phyloP scores from a whole-genome alignment of 257 asterid genomes.

The Osmanthus fragrans region DNA sequence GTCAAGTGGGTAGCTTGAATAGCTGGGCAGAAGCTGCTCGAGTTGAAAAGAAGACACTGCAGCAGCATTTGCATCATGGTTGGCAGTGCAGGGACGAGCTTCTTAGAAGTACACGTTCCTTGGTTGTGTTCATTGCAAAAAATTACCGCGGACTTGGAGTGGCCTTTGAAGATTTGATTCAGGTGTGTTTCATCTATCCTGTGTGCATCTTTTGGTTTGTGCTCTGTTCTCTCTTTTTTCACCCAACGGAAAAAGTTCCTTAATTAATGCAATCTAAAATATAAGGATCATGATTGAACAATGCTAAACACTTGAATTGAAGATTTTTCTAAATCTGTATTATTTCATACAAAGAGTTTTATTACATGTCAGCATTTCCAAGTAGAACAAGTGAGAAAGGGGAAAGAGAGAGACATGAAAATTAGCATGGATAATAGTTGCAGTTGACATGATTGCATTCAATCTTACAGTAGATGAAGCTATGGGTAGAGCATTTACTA shows the following conservation, averaged over 20 bases:
- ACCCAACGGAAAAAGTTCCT: not conserved
- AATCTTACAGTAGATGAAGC: not conserved
- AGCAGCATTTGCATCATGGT: slow-evolving; percentile 62
- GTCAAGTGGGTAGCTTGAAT: slow-evolving; percentile 49
- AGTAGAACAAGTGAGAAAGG: not conserved
- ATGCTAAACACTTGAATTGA: not conserved
- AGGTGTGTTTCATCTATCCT: slow-evolving; percentile 39
- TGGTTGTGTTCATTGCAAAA: slow-evolving; percentile 69
- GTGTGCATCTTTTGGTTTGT: not conserved
- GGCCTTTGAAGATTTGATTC: slow-evolving; percentile 80
- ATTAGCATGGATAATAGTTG: not conserved
- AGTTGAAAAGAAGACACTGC: slow-evolving; percentile 55
- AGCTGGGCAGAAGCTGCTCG: slow-evolving; percentile 87
- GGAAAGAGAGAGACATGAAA: not conserved
- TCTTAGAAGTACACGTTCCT: slow-evolving; percentile 64
- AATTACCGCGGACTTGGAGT: slow-evolving; percentile 81
- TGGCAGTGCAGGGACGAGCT: slow-evolving; percentile 88
- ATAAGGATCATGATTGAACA: not conserved
- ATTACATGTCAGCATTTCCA: not conserved
- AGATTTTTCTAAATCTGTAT: not conserved
- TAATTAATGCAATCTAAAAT: not conserved
- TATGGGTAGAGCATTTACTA: not conserved
- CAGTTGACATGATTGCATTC: not conserved
- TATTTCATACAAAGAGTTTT: not conserved
- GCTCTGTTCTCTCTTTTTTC: not conserved